phyloP scores from a whole-genome alignment of 2,329 filamentous ascomycete genomes.

The Penicillium freii region DNA sequence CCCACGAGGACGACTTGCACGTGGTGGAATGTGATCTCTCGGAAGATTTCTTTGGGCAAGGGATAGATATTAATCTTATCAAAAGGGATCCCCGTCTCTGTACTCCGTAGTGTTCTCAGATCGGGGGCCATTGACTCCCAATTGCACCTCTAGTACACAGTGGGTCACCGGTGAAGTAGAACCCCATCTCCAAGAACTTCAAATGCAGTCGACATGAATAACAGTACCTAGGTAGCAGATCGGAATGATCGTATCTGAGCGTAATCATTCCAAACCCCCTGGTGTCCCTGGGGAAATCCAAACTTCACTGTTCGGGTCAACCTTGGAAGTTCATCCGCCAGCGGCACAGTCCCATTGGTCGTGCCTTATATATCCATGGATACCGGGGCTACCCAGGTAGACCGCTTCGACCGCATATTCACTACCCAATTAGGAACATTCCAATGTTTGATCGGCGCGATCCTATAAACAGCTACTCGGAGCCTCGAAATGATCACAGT shows the following conservation, averaged over 20 bases:
- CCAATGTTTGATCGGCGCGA: slow-evolving; percentile 58
- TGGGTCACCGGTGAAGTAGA: neutral
- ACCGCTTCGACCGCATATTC: slow-evolving; percentile 58
- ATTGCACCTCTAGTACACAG: neutral
- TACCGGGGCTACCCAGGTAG: slow-evolving; percentile 34
- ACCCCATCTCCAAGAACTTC: neutral
- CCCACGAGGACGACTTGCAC: slow-evolving; percentile 8
- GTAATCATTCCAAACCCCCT: neutral
- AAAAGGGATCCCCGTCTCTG: neutral
- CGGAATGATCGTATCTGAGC: neutral
- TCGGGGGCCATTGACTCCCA: neutral
- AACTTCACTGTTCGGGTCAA: neutral
- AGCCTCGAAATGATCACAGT: slow-evolving; percentile 57
- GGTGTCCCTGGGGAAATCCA: neutral
- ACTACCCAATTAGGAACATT: slow-evolving; percentile 60
- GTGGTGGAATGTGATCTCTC: slow-evolving; percentile 10
- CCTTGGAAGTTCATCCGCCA: too few relatives aligned
- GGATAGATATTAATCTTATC: neutral
- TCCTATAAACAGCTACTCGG: slow-evolving; percentile 58
- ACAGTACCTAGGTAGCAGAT: too few relatives aligned
- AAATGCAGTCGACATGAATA: neutral
- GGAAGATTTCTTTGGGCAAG: neutral
- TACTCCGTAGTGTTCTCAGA: neutral
- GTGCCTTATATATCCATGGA: neutral
- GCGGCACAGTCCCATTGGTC: neutral